phyloP scores from a whole-genome alignment of 176 grass and related monocot genomes.

The Luzula sylvatica region DNA sequence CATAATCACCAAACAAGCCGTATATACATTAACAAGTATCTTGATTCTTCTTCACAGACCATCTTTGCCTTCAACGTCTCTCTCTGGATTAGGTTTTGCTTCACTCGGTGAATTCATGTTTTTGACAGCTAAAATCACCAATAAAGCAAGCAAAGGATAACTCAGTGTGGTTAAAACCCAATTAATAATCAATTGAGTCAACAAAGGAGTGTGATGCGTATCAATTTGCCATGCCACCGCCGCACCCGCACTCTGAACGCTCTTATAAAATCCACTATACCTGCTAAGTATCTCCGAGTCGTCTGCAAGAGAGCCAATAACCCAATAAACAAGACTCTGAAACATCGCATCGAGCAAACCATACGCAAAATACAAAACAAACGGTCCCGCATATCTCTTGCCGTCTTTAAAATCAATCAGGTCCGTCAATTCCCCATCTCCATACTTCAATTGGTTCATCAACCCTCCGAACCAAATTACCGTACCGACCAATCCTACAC shows the following conservation, averaged over 20 bases:
- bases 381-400: slow-evolving; percentile 21
- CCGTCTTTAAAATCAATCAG: slow-evolving; percentile 67
- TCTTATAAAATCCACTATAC: slow-evolving; percentile 93
- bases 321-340: slow-evolving; percentile 93
- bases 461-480: slow-evolving; percentile 78
- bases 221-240: slow-evolving; percentile 82
- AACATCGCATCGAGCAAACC: slow-evolving; percentile 91
- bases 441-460: slow-evolving; percentile 49
- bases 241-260: slow-evolving; percentile 73
- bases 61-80: slow-evolving; percentile 2
- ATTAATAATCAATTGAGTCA: slow-evolving; percentile 54
- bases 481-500: slow-evolving; percentile 45
- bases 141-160: slow-evolving; percentile 54
- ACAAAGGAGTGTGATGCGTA: slow-evolving; percentile 14
- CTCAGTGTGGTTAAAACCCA: slow-evolving; percentile 72
- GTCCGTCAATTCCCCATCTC: not conserved
- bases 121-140: slow-evolving; percentile 65
- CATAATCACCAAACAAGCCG: slow-evolving; percentile 1
- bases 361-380: slow-evolving; percentile 91
- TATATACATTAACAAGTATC: no score
- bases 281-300: slow-evolving; percentile 80
- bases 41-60: slow-evolving; percentile 3
- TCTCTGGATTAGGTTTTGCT: no score
- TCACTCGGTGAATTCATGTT: slow-evolving; percentile 21
- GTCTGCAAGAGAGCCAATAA: slow-evolving; percentile 62